Base-by-base conservation (phyloP, 768 basidiomycete genomes). In the Boletus subcaerulescens region DNA sequence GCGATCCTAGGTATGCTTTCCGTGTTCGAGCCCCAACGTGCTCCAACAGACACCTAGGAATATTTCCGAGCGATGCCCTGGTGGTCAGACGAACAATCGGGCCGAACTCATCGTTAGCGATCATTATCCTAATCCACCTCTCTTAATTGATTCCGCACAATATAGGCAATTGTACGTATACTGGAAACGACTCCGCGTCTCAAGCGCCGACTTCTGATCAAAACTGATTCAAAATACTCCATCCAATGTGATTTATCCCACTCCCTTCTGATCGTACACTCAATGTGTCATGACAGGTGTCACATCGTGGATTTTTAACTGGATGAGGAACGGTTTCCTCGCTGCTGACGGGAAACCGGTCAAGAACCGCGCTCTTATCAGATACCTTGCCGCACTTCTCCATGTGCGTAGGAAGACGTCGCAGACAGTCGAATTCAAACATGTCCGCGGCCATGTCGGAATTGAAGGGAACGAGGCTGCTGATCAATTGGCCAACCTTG, bases 401-500 rank as follows among this genome's bases (percentile, higher is more conserved):
- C 73, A 83, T 33, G 69, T 71, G 4, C 82, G 91, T 22, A 73
- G 64, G 5, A 70, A 57, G 10, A 62, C 65, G 3, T 84, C 83
- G 4, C 87, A 87, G 57, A 70, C 66, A 31, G 80, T 95, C 42
- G 67, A 66, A 36, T 77, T 96, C 45, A 73, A 83, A 59, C 80
- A 93, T 62, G 91, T 98, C 52, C 79, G 82, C 53, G 95, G 87
- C 0, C 95, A 97, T 63, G 76, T 74, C 11, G 93, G 93, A 0
- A 76, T 83, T 29, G 73, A 72, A 50, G 95, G 95, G 1, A 98
- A 98, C 66, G 94, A 98, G 50, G 86, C 81, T 41, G 95, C 95
- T 3, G 95, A 98, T 67, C 62, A 57, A 14, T 78, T 86, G 52
- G 92, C 92, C 4, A 86, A 83, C 53, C 32, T 70, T 6, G 92